phyloP scores from a whole-genome alignment of 208 protist species.

The Leishmania martiniquensis region DNA sequence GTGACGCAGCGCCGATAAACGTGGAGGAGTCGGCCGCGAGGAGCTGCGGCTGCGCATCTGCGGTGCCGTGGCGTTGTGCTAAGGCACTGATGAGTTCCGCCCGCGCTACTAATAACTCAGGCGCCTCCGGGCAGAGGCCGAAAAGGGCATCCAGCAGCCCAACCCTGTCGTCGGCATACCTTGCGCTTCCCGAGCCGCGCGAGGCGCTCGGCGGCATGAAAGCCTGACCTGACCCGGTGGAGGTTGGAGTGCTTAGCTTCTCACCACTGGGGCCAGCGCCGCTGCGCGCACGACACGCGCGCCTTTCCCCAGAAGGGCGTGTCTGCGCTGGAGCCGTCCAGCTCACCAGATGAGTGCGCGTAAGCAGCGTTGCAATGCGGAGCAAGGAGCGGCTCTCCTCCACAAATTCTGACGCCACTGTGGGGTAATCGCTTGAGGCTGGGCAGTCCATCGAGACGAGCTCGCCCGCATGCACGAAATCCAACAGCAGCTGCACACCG shows the following conservation, averaged over 20 bases:
- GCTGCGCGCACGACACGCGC: neutral
- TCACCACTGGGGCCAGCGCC: neutral
- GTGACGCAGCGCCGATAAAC: constrained; percentile 7
- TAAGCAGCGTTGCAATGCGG: constrained; percentile 10
- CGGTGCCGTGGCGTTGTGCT: neutral
- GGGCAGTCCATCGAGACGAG: constrained; percentile 6
- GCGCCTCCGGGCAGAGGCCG: constrained; percentile 8
- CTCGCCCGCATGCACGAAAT: neutral
- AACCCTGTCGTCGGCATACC: neutral
- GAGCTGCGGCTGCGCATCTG: neutral
- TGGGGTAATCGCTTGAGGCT: neutral
- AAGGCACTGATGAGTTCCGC: constrained; percentile 11
- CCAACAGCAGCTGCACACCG: neutral
- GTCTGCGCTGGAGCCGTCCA: neutral
- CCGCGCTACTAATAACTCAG: constrained; percentile 8
- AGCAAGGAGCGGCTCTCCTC: constrained; percentile 25
- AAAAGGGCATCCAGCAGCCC: constrained; percentile 25
- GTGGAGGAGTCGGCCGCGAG: neutral
- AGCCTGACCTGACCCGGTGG: neutral
- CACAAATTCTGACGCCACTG: neutral
- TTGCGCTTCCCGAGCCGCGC: neutral
- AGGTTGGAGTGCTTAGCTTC: neutral
- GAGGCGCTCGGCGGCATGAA: neutral
- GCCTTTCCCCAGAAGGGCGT: neutral
- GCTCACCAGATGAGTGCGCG: neutral